These are phyloP conservation scores for Malania oleifera DNA, from an alignment of 164 flowering plant genomes.

Conservation along the genomic window DNA sequence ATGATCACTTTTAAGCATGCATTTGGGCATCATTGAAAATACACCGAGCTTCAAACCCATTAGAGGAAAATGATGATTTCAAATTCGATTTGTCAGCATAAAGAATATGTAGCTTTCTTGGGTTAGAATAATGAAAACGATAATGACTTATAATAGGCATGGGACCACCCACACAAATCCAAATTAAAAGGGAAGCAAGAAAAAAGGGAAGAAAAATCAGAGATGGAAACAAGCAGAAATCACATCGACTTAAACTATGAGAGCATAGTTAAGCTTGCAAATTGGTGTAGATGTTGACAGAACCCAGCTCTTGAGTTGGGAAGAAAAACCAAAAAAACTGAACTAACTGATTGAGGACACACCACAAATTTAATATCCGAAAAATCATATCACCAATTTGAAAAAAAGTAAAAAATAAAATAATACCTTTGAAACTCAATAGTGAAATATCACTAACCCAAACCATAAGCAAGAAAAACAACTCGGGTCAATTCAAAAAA, in stretches of 20 bases:
- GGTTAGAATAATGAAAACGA: conserved; percentile 8
- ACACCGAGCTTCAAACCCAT: not conserved
- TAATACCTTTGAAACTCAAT: too few relatives aligned
- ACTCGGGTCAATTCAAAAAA: not conserved
- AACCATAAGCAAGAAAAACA: not conserved
- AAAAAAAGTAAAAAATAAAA: not conserved
- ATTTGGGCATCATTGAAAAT: too few relatives aligned
- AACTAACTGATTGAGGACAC: conserved; percentile 9
- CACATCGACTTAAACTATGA: conserved; percentile 22
- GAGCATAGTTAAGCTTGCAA: conserved; percentile 8
- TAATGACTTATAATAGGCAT: conserved; percentile 9
- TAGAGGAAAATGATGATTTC: not conserved
- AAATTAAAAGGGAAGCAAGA: not conserved
- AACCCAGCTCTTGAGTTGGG: not conserved
- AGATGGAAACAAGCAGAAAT: conserved; percentile 13
- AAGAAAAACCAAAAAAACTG: conserved; percentile 15
- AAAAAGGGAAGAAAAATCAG: conserved; percentile 10
- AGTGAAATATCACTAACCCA: too few relatives aligned
- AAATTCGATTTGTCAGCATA: conserved; percentile 1
- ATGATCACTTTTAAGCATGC: too few relatives aligned
- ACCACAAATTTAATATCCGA: not conserved
- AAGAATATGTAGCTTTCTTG: not conserved
- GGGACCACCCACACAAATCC: conserved; percentile 2
- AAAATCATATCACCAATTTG: not conserved
- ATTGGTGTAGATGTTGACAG: conserved; percentile 8